These are phyloP conservation scores for Saturnispora mendoncae DNA, from an alignment of 805 yeast genomes.

Conservation along the genomic window DNA sequence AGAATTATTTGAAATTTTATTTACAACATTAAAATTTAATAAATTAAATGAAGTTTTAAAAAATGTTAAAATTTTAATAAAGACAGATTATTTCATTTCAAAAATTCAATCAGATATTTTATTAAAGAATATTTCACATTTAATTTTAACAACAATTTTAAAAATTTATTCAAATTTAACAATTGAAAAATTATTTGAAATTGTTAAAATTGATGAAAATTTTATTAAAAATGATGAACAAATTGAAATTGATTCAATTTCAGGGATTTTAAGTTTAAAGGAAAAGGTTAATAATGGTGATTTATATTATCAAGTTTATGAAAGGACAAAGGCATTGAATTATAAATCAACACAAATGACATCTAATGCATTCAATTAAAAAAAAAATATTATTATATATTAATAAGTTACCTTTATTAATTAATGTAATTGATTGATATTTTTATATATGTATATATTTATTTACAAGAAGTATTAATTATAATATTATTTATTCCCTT, in stretches of 20 bases:
- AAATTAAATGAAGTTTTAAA: constrained; percentile 40
- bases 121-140: constrained; percentile 18
- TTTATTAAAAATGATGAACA: constrained; percentile 5
- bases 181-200: constrained; percentile 16
- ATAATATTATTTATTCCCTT: constrained; percentile 14
- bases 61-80: constrained; percentile 39
- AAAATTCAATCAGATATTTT: constrained; percentile 29
- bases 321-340: constrained; percentile 56
- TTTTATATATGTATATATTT: constrained; percentile 2
- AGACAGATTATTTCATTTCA: constrained; percentile 50
- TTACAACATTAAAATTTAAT: constrained; percentile 51
- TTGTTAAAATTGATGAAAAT: constrained; percentile 12
- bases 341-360: constrained; percentile 52
- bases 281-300: constrained; percentile 46
- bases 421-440: no score
- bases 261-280: constrained; percentile 40
- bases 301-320: constrained; percentile 60
- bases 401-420: background rate
- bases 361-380: constrained; percentile 30
- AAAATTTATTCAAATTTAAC: constrained; percentile 22
- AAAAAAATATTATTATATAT: background rate
- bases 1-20: constrained; percentile 44
- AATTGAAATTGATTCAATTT: constrained; percentile 1
- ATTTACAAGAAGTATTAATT: background rate
- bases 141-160: constrained; percentile 20